These are phyloP conservation scores for Cercospora zeina DNA, from an alignment of 2,329 filamentous ascomycete species.

Conservation along the genomic window DNA sequence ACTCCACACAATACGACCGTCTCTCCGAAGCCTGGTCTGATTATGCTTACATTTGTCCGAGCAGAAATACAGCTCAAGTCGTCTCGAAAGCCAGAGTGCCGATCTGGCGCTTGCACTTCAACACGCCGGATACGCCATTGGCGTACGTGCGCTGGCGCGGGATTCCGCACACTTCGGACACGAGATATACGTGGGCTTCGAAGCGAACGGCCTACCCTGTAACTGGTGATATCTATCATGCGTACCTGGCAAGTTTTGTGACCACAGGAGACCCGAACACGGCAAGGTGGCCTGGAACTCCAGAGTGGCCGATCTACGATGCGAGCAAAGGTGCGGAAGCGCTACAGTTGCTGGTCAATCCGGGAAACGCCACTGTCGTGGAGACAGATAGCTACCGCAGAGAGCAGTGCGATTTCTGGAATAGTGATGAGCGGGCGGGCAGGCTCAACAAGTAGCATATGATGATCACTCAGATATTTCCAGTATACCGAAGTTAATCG, in stretches of 20 bases:
- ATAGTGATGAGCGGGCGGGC: constrained; percentile 19
- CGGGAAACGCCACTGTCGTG: constrained; percentile 22
- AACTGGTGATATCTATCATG: constrained; percentile 36
- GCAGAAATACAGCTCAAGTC: constrained; percentile 59
- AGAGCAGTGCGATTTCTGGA: constrained; percentile 24
- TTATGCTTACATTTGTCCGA: constrained; percentile 65
- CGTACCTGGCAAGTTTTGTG: constrained; percentile 43
- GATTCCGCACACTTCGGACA: constrained; percentile 24
- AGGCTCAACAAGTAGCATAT: constrained; percentile 15
- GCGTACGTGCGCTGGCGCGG: constrained; percentile 19
- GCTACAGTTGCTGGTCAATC: constrained; percentile 21
- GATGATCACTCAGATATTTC: neutral
- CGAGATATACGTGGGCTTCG: constrained; percentile 23
- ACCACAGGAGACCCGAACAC: constrained; percentile 42
- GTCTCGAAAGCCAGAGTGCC: constrained; percentile 26
- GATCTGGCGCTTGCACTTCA: constrained; percentile 23
- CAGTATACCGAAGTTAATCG: constrained; percentile 3
- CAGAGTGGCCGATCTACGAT: constrained; percentile 39
- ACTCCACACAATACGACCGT: constrained; percentile 53
- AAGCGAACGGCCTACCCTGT: constrained; percentile 15
- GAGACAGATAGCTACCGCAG: constrained; percentile 20
- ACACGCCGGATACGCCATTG: constrained; percentile 18
- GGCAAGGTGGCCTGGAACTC: constrained; percentile 29
- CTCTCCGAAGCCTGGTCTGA: constrained; percentile 63
- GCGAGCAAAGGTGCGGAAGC: constrained; percentile 20